These are phyloP conservation scores for Sporothrix mexicana DNA, from an alignment of 2,329 filamentous ascomycete genomes.

Conservation along the genomic window DNA sequence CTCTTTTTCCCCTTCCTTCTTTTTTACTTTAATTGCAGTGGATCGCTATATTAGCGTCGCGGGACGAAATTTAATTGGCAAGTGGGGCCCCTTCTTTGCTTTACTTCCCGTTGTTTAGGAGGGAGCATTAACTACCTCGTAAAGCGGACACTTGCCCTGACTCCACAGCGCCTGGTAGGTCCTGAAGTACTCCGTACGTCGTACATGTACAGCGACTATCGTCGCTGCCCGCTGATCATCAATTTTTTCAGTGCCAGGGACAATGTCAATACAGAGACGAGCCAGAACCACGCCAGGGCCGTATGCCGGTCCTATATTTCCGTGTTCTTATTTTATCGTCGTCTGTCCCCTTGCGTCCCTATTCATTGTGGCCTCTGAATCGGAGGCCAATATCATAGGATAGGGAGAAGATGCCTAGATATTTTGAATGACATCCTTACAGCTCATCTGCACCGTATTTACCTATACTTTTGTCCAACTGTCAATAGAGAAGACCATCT, in stretches of 20 bases:
- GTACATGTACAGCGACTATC: not conserved
- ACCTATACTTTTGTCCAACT: not conserved
- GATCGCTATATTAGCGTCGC: slow-evolving; percentile 38
- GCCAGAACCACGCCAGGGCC: not conserved
- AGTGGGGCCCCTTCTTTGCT: slow-evolving; percentile 30
- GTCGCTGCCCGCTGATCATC: not conserved
- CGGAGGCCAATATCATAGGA: too few species aligned
- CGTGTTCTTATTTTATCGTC: slow-evolving; percentile 13
- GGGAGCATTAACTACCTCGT: too few species aligned
- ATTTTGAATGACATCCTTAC: too few species aligned
- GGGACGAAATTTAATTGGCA: slow-evolving; percentile 38
- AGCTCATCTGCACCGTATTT: too few species aligned
- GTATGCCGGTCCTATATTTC: slow-evolving; percentile 3
- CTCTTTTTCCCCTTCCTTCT: not conserved
- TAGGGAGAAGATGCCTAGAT: too few species aligned
- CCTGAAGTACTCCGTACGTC: too few species aligned
- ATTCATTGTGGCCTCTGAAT: not conserved
- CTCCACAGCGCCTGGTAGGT: slow-evolving; percentile 1
- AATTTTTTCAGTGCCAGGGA: not conserved
- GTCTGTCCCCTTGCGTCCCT: not conserved
- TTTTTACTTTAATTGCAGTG: slow-evolving; percentile 39
- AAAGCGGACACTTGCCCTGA: slow-evolving; percentile 19
- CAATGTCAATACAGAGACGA: not conserved
- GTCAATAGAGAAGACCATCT: not conserved
- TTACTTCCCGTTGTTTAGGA: slow-evolving; percentile 32